phyloP scores from a whole-genome alignment of 202 grass and related monocot genomes.

The Elaeis oleifera region DNA sequence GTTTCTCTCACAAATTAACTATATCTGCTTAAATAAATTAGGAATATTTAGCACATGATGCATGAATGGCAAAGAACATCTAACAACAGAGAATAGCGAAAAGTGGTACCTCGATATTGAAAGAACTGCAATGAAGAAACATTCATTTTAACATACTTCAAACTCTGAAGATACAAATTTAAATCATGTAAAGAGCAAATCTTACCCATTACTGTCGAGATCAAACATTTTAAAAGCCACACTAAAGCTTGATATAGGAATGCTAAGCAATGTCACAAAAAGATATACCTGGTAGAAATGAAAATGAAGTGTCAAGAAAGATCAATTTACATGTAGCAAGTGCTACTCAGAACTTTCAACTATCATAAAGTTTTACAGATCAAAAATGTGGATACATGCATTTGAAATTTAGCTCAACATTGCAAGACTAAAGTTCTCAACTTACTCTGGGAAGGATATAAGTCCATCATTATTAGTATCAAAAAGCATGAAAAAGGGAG shows the following conservation, averaged over 20 bases:
- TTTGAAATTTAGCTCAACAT: not conserved
- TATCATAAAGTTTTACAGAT: too few relatives aligned
- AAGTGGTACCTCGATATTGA: too few relatives aligned
- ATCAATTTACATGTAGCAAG: not conserved
- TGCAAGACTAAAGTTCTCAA: not conserved
- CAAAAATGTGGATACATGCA: too few relatives aligned
- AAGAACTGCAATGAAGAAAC: too few relatives aligned
- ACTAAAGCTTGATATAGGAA: constrained; percentile 80
- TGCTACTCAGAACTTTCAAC: too few relatives aligned
- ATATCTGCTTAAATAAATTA: too few relatives aligned
- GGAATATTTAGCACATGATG: too few relatives aligned
- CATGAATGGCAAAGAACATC: too few relatives aligned
- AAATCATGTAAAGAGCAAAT: constrained; percentile 23
- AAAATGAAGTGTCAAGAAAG: constrained; percentile 18
- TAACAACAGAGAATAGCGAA: too few relatives aligned
- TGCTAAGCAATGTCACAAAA: constrained; percentile 92
- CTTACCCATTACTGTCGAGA: constrained; percentile 72
- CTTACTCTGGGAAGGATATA: constrained; percentile 97
- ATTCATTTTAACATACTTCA: too few relatives aligned
- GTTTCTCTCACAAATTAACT: too few relatives aligned
- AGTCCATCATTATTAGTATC: constrained; percentile 88
- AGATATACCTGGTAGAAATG: constrained; percentile 69
- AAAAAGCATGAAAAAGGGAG: constrained; percentile 67
- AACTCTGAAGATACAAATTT: not conserved
- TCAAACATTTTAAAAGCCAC: constrained; percentile 99